Evolutionary conservation across 805 yeast genomes (phyloP), one percentile per base, ranked within the genome.

Genomic region (Candida vartiovaarae): DNA sequence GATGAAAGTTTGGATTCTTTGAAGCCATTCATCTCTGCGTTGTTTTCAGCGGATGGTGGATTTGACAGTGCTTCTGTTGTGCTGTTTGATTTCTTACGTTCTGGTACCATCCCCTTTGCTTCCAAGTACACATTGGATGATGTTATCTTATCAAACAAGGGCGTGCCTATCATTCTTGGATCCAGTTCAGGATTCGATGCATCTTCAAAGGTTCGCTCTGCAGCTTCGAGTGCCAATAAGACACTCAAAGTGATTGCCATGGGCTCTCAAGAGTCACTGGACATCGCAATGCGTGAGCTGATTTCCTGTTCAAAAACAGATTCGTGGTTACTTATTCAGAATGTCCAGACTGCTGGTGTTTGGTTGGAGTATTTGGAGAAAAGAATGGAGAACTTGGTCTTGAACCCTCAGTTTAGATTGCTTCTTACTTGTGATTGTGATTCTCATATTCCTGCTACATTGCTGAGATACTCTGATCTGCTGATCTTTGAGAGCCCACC

Each of bases 251-350:
- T 71, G 1, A 71, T 85, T 33, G 76, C 96, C 0, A 70, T 90
- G 76, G 97, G 96, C 0, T 77, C 95, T 0, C 57, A 60, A 25
- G 95, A 87, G 60, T 82, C 85, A 8, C 60, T 68, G 2, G 72
- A 66, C 3, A 63, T 69, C 34, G 90, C 91, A 0, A 75, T 74
- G 24, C 63, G 66, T 40, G 76, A 77, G n/a, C 63, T 87, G 7
- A 54, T 59, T 1, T 61, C 58, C 8, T 76, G 78, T 0, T 56
- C 71, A 1, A 63, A 57, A n/a, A 56, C 56, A 1, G 88, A 86
- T 0, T 53, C 60, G 2, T 88, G 96, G 96, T 60, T 91, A 0
- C 53, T 90, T 28, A 61, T 91, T 29, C 95, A 91, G 57, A 90
- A 90, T 55, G 66, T 86, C 9, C 96, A 91, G 46, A 73, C 84